Conservation (phyloP, 805 yeast genomes). For the Schwanniomyces sp. region DNA sequence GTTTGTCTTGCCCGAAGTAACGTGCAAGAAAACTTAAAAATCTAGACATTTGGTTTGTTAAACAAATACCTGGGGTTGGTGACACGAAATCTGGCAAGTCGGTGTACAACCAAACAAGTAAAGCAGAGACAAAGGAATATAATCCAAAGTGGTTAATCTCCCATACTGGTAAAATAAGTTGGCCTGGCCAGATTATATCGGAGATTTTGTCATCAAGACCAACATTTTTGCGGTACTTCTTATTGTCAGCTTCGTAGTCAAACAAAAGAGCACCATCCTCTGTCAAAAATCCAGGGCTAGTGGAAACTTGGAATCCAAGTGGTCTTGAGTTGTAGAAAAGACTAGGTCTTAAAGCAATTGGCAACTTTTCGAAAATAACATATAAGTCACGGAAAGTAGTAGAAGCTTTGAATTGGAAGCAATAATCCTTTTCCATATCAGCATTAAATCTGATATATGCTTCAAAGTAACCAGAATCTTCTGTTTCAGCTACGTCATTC, state of each 20-base stretch:
- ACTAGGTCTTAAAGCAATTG: conserved; percentile 77
- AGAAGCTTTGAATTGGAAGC: conserved; percentile 68
- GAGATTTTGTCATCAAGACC: conserved; percentile 48
- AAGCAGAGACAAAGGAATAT: conserved; percentile 35
- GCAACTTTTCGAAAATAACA: conserved; percentile 62
- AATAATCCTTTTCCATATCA: conserved; percentile 85
- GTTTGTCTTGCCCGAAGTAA: conserved; percentile 35
- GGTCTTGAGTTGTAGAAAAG: conserved; percentile 70
- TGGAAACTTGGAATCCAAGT: conserved; percentile 57
- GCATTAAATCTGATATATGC: conserved; percentile 79
- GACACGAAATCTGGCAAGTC: conserved; percentile 87
- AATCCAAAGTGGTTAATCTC: conserved; percentile 44
- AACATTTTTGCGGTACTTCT: conserved; percentile 44
- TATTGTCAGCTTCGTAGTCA: conserved; percentile 52
- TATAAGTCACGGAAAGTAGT: conserved; percentile 60
- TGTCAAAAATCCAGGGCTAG: conserved; percentile 79
- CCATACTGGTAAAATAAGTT: conserved; percentile 79
- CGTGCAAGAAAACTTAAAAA: conserved; percentile 18
- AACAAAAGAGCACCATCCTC: conserved; percentile 79
- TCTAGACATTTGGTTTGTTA: conserved; percentile 57
- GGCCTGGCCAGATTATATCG: conserved; percentile 84
- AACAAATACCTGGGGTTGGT: conserved; percentile 89
- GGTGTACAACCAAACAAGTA: conserved; percentile 80
- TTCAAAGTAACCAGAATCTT: conserved; percentile 38
- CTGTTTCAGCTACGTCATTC: conserved; percentile 21